Evolutionary conservation across 768 basidiomycete genomes (phyloP).

Genomic region (Boletus vermiculosoides): DNA sequence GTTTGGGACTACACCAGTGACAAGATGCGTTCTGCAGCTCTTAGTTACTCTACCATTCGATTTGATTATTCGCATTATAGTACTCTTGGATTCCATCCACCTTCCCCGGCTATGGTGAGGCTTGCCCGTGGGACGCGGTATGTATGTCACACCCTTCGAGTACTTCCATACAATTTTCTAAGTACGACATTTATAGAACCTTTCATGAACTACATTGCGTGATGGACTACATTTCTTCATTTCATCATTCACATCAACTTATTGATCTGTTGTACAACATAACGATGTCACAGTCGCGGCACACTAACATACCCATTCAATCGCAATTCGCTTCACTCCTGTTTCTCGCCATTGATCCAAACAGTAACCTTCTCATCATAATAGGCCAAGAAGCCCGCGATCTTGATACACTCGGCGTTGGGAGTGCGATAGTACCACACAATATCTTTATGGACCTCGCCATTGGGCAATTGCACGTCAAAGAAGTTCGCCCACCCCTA

Average conservation of each 20-base stretch:
- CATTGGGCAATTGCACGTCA: constrained; percentile 45
- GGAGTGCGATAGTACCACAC: constrained; percentile 67
- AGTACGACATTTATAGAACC: constrained; percentile 2
- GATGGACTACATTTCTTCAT: not conserved
- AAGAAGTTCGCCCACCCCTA: constrained; percentile 64
- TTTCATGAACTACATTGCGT: constrained; percentile 3
- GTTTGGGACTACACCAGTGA: constrained; percentile 46
- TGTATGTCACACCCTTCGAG: constrained; percentile 1
- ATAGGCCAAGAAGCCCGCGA: constrained; percentile 55
- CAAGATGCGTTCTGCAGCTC: constrained; percentile 16
- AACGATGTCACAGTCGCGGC: not conserved
- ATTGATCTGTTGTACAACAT: constrained; percentile 5
- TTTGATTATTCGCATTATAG: constrained; percentile 1
- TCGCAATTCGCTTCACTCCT: constrained; percentile 33
- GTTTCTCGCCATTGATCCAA: constrained; percentile 58
- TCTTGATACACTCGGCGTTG: constrained; percentile 46
- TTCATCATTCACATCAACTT: too few species aligned
- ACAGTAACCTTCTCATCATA: constrained; percentile 70
- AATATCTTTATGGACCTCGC: constrained; percentile 45
- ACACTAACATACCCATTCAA: not conserved
- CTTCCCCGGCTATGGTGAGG: constrained; percentile 13
- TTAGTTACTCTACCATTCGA: constrained; percentile 20
- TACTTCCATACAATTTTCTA: not conserved
- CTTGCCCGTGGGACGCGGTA: constrained; percentile 21
- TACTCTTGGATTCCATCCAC: constrained; percentile 13